Conservation (phyloP, 495 filamentous ascomycete species). For the Trichoderma reesei region DNA sequence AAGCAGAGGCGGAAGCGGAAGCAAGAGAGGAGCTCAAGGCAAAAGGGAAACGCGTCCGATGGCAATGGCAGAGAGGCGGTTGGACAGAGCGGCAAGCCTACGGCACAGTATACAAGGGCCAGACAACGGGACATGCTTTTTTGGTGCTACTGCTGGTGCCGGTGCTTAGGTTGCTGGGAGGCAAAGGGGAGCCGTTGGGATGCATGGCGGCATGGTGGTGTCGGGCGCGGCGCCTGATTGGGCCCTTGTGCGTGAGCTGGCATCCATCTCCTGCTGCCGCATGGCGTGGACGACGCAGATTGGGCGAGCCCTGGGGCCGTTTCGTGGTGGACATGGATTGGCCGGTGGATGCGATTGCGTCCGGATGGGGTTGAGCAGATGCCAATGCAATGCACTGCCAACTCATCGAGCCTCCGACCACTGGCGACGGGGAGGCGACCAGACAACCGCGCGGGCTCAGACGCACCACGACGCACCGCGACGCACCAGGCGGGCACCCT, state of each 20-base stretch:
- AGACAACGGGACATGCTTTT: not conserved
- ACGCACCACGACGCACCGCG: no score
- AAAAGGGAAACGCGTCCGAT: not conserved
- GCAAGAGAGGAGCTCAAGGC: no score
- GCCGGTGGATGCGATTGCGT: conserved; percentile 8
- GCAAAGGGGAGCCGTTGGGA: not conserved
- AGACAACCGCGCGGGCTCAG: not conserved
- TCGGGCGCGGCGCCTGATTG: conserved; percentile 8
- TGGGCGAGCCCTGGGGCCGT: conserved; percentile 3
- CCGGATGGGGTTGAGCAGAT: not conserved
- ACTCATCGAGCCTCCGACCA: not conserved
- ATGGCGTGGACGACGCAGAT: conserved; percentile 8
- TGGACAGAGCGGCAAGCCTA: not conserved
- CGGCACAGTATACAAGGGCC: no score
- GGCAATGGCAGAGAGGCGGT: not conserved
- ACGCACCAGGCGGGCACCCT: not conserved
- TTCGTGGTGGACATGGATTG: conserved; percentile 8
- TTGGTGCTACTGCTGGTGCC: not conserved
- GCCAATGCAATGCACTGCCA: conserved; percentile 8
- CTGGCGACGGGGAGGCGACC: not conserved
- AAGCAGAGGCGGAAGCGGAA: not conserved
- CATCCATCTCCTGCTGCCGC: conserved; percentile 4
- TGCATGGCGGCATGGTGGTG: conserved; percentile 4
- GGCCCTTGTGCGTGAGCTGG: conserved; percentile 9
- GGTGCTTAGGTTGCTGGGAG: not conserved